Conservation (phyloP, 192 early-diverging fungal genomes). For the Rhizophagus prolifer region DNA sequence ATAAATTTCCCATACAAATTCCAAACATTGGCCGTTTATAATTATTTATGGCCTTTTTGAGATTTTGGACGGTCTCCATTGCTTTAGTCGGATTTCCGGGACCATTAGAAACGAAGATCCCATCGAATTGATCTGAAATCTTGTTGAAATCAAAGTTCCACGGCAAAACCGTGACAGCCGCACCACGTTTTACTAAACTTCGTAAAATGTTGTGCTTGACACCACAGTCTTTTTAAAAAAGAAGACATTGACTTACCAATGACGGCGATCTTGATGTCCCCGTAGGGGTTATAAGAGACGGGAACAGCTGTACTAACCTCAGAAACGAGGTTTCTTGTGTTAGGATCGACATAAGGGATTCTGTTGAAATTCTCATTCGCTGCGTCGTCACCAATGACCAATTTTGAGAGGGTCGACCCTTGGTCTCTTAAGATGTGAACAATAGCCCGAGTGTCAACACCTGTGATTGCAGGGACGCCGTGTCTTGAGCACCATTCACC, state of each 20-base stretch:
- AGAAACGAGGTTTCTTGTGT: constrained; percentile 71
- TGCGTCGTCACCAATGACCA: constrained; percentile 64
- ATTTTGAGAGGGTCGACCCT: constrained; percentile 82
- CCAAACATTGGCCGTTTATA: constrained; percentile 87
- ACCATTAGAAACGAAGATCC: constrained; percentile 91
- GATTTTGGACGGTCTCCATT: constrained; percentile 66
- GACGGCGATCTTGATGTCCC: constrained; percentile 78
- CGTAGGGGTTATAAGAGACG: constrained; percentile 71
- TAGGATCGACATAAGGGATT: constrained; percentile 67
- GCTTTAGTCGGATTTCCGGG: constrained; percentile 79
- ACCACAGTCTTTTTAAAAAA: constrained; percentile 67
- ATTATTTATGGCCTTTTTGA: constrained; percentile 61
- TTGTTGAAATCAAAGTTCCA: constrained; percentile 77
- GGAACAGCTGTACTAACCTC: constrained; percentile 75
- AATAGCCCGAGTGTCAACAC: constrained; percentile 91
- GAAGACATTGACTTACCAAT: constrained; percentile 34
- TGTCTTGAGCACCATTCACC: constrained; percentile 84
- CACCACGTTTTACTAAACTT: constrained; percentile 76
- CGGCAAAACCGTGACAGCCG: constrained; percentile 82
- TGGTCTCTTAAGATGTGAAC: constrained; percentile 80
- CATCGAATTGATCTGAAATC: constrained; percentile 70
- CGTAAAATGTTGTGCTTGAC: constrained; percentile 93
- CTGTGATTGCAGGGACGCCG: constrained; percentile 82
- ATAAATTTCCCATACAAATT: constrained; percentile 96
- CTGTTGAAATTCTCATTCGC: constrained; percentile 40